These are phyloP conservation scores for Phaffia rhodozyma DNA, from an alignment of 1,284 basidiomycete genomes.

Conservation along the genomic window DNA sequence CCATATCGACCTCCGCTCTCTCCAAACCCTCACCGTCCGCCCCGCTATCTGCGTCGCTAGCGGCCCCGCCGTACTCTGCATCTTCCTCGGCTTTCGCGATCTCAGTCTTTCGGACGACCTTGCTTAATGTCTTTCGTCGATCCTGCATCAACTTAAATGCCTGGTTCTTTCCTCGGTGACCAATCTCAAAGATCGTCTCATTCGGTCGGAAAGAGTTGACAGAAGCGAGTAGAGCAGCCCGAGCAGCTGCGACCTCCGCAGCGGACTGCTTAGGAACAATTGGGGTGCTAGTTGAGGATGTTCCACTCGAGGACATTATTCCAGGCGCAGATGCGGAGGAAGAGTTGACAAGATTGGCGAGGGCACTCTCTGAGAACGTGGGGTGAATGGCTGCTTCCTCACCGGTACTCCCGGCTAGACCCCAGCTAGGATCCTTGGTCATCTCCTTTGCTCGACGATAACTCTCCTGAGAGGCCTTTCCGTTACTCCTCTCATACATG, in stretches of 20 bases:
- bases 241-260: conserved; percentile 41
- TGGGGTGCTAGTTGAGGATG: conserved; percentile 8
- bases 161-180: conserved; percentile 54
- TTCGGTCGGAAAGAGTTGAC: conserved; percentile 72
- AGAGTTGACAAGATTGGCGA: conserved; percentile 4
- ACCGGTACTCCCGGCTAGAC: conserved; percentile 46
- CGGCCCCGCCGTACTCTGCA: conserved; percentile 25
- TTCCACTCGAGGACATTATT: conserved; percentile 32
- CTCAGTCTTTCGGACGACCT: conserved; percentile 32
- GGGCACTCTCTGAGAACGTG: conserved; percentile 28
- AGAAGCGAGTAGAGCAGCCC: conserved; percentile 56
- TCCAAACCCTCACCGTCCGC: conserved; percentile 27
- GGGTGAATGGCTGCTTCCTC: conserved; percentile 61
- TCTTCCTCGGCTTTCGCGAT: conserved; percentile 31
- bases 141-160: conserved; percentile 76
- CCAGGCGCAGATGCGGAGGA: conserved; percentile 26
- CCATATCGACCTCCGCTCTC: conserved; percentile 48
- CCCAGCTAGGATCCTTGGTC: conserved; percentile 57
- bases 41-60: conserved; percentile 17
- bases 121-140: conserved; percentile 62
- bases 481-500: conserved; percentile 89
- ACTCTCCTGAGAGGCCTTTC: conserved; percentile 73
- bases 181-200: conserved; percentile 90
- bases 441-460: conserved; percentile 85
- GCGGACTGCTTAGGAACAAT: conserved; percentile 10